Conservation (phyloP, 2,329 filamentous ascomycete genomes). For the Botrytis aclada region DNA sequence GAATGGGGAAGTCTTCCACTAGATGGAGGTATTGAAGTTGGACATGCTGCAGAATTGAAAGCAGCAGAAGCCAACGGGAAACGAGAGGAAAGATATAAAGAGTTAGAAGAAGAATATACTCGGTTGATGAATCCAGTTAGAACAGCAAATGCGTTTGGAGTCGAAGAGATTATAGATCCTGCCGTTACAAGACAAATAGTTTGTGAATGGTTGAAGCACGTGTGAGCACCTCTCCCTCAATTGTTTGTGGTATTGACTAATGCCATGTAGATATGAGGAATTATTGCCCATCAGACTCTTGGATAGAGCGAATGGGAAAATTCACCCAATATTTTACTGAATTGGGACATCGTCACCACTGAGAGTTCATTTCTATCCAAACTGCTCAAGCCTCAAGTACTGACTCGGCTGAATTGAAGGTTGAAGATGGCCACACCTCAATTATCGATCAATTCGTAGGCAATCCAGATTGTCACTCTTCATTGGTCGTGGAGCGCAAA, state of each 20-base stretch:
- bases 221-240: constrained; percentile 40
- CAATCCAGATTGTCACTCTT: neutral
- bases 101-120: constrained; percentile 58
- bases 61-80: constrained; percentile 50
- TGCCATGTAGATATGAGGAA: constrained; percentile 28
- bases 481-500: neutral
- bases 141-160: constrained; percentile 60
- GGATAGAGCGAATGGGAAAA: constrained; percentile 43
- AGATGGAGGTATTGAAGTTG: constrained; percentile 63
- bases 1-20: constrained; percentile 61
- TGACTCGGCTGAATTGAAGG: neutral
- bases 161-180: constrained; percentile 65
- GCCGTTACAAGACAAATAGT: constrained; percentile 54
- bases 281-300: constrained; percentile 30
- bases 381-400: neutral
- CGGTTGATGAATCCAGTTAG: constrained; percentile 63
- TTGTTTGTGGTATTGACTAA: neutral
- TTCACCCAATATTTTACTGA: constrained; percentile 43
- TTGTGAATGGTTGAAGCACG: constrained; percentile 53
- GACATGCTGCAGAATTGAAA: constrained; percentile 57
- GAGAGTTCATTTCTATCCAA: neutral
- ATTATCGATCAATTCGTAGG: neutral
- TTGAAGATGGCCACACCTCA: neutral
- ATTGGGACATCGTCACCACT: neutral
- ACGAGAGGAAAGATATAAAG: constrained; percentile 50